A percentile compares a stretch with the other conserved stretches of the same genome.
Conservation (phyloP, 129 eudicot genomes). For the Tagetes erecta region DNA sequence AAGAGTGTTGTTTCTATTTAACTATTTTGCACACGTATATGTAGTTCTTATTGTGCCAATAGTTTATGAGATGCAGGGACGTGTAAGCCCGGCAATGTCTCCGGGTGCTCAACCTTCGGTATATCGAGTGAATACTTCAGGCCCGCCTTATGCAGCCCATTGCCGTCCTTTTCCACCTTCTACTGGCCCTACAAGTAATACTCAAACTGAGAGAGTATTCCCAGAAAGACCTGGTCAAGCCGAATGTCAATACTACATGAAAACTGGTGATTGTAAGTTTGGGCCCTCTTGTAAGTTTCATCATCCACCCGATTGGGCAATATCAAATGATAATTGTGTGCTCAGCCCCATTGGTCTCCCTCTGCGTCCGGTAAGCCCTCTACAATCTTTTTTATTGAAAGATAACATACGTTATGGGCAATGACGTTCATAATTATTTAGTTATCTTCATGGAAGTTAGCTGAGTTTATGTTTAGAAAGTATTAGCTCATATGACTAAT, state of each 20-base stretch:
- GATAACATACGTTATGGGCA: background rate
- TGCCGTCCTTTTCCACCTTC: conserved; percentile 52
- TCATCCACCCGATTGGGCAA: conserved; percentile 78
- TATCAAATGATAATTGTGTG: conserved; percentile 41
- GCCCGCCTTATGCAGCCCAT: conserved; percentile 56
- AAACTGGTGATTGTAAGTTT: conserved; percentile 85
- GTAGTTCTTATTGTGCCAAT: conserved; percentile 20
- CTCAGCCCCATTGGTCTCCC: conserved; percentile 85
- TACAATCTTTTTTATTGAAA: background rate
- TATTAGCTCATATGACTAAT: too few relatives aligned
- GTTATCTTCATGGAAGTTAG: too few relatives aligned
- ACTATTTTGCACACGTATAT: background rate
- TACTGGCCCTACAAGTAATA: conserved; percentile 44
- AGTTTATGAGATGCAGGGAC: conserved; percentile 61
- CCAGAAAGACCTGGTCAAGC: conserved; percentile 85
- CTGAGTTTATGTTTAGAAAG: too few relatives aligned
- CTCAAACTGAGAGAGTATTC: conserved; percentile 42
- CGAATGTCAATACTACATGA: conserved; percentile 76
- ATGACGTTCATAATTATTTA: too few relatives aligned
- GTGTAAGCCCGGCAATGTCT: conserved; percentile 75
- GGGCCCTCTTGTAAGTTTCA: conserved; percentile 81
- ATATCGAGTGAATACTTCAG: conserved; percentile 66
- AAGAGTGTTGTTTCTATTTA: conserved; percentile 1
- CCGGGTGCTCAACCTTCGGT: conserved; percentile 85
- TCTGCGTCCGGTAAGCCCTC: conserved; percentile 72